These are phyloP conservation scores for Rhizophlyctis rosea DNA, from an alignment of 192 early-diverging fungal species.

Conservation along the genomic window DNA sequence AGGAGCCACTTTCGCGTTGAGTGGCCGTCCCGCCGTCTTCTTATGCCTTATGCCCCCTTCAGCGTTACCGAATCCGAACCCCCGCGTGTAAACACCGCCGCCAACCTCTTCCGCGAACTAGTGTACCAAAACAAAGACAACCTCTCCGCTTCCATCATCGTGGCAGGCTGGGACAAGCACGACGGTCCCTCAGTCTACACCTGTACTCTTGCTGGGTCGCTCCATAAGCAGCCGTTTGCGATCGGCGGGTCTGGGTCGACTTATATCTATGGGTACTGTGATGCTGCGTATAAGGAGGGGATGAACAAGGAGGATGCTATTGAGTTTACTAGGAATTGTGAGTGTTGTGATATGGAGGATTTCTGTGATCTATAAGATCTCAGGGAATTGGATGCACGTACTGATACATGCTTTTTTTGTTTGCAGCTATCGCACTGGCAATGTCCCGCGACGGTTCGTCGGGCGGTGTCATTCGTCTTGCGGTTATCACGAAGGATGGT, in stretches of 20 bases:
- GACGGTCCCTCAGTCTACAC: constrained; percentile 85
- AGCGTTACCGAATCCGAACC: constrained; percentile 79
- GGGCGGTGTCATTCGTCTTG: constrained; percentile 92
- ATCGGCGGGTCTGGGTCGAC: constrained; percentile 94
- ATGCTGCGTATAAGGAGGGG: constrained; percentile 71
- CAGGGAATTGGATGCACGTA: not conserved
- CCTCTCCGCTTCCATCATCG: constrained; percentile 91
- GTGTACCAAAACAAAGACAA: constrained; percentile 91
- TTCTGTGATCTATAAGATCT: not conserved
- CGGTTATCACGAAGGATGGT: constrained; percentile 85
- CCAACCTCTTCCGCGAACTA: constrained; percentile 88
- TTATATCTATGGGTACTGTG: constrained; percentile 98
- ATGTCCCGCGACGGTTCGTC: constrained; percentile 96
- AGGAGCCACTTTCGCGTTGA: constrained; percentile 23
- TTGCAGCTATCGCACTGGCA: constrained; percentile 80
- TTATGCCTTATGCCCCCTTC: not conserved
- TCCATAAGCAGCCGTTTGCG: constrained; percentile 89
- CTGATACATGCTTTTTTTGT: no score
- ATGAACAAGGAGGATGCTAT: constrained; percentile 88
- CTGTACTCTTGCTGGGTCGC: constrained; percentile 87
- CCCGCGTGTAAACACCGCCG: constrained; percentile 84
- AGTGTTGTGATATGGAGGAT: constrained; percentile 6
- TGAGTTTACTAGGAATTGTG: constrained; percentile 92
- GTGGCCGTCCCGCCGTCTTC: not conserved
- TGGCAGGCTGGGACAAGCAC: constrained; percentile 94